Conservation (phyloP, 2,329 filamentous ascomycete genomes). For the Cylindrodendrum hubeiense region DNA sequence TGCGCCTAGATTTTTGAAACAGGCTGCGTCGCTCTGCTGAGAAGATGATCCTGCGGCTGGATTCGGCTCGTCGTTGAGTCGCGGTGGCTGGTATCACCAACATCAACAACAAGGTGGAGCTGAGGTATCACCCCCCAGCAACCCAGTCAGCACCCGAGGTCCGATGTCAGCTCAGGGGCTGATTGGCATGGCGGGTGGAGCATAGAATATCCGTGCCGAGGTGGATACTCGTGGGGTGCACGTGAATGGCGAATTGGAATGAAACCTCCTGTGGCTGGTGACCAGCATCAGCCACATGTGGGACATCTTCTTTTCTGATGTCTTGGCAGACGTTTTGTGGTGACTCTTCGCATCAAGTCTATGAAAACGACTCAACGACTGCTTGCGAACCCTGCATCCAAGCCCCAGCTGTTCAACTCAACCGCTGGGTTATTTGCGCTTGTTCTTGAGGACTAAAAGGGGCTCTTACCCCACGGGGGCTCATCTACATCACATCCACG, state of each 20-base stretch:
- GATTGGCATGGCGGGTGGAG: constrained; percentile 27
- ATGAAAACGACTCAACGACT: constrained; percentile 35
- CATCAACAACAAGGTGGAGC: constrained; percentile 47
- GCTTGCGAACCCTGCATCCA: constrained; percentile 16
- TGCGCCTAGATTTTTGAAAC: constrained; percentile 20
- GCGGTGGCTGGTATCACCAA: constrained; percentile 47
- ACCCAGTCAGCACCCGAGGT: constrained; percentile 44
- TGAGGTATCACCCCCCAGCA: constrained; percentile 45
- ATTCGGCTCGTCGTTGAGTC: constrained; percentile 40
- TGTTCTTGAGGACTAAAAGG: not conserved
- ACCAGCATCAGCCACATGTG: constrained; percentile 40
- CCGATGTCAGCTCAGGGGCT: constrained; percentile 43
- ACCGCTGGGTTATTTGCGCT: not conserved
- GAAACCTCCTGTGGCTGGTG: constrained; percentile 27
- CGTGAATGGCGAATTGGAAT: constrained; percentile 32
- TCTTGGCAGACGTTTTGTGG: constrained; percentile 40
- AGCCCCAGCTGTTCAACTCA: constrained; percentile 10
- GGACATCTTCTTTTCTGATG: constrained; percentile 42
- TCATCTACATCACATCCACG: constrained; percentile 10
- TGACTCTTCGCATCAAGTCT: constrained; percentile 44
- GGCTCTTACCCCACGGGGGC: not conserved
- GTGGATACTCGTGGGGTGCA: too few relatives aligned
- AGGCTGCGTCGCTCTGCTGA: constrained; percentile 26
- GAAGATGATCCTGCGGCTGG: constrained; percentile 30
- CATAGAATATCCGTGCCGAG: constrained; percentile 46